Evolutionary conservation across 2,329 filamentous ascomycete species (phyloP), one percentile per base, ranked within the genome.

Genomic region (Ilyonectria destructans): DNA sequence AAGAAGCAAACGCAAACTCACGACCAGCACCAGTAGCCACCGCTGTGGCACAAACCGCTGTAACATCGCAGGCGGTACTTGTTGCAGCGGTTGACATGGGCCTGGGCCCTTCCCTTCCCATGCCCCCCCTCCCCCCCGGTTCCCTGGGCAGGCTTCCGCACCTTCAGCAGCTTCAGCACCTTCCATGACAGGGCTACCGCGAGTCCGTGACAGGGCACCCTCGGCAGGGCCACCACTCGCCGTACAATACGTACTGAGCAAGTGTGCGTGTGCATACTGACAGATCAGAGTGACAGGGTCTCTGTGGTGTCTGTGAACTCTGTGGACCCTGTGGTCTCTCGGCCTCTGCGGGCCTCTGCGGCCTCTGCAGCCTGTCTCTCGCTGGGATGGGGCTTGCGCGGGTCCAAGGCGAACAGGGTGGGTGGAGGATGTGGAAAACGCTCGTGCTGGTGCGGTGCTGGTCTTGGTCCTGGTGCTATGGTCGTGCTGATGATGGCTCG

Each of bases 121-220:
- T 48, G 69, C 71, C 62, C 33, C 33, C 62, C 45, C 43, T 56
- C 45, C 59, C 65, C 52, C 56, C 68, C 54, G 59, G 74, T 64
- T 61, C 48, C 23, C 40, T 58, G 43, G 51, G 26, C 26, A 40
- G 37, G 37, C 37, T 40, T 40, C 37, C 37, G 37, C 37, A 15
- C 37, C 37, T 40, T 26, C 26, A 26, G 58, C 48, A 43, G 61
- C 67, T 74, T 74, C 61, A 69, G 63, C 74, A 76, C 71, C 74
- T 75, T 75, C 74, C 74, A 67, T 75, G 74, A 72, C 74, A 76
- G 69, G 74, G 74, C 75, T 75, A 76, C 66, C 69, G 71, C 72
- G 61, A 60, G 35, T 57, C 23, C 65, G 64, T 69, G 74, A 75
- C 72, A 73, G 74, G 71, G 69, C 69, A 70, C 72, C 65, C 71